These are phyloP conservation scores for Platanus orientalis DNA, from an alignment of 164 flowering plant genomes.

Conservation along the genomic window DNA sequence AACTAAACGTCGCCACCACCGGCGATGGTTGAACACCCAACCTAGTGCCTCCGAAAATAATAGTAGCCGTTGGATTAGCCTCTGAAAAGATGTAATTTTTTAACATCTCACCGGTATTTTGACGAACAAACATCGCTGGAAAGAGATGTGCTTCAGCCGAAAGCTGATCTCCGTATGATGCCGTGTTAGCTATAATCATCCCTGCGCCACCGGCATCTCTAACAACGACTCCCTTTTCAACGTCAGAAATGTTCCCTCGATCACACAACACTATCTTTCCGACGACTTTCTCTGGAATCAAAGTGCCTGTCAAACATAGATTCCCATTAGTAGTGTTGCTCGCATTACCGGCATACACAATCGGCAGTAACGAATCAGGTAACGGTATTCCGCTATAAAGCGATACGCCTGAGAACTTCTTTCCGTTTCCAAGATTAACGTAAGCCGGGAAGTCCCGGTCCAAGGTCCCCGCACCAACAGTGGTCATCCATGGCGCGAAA, in stretches of 20 bases:
- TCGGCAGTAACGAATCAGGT: slow-evolving; percentile 27
- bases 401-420: slow-evolving; percentile 63
- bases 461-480: no score
- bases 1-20: slow-evolving; percentile 69
- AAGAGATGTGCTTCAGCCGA: no score
- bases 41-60: no score
- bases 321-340: slow-evolving; percentile 40
- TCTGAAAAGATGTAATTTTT: slow-evolving; percentile 46
- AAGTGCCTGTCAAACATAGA: slow-evolving; percentile 50
- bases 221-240: slow-evolving; percentile 83
- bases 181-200: slow-evolving; percentile 74
- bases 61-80: slow-evolving; percentile 55
- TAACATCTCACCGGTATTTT: slow-evolving; percentile 42
- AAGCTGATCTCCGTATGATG: no score
- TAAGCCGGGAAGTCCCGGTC: no score
- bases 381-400: slow-evolving; percentile 56
- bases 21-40: slow-evolving; percentile 71
- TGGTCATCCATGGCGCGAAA: no score
- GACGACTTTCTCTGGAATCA: slow-evolving; percentile 48
- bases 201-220: no score
- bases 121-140: slow-evolving; percentile 58
- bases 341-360: slow-evolving; percentile 59
- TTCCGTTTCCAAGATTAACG: no score
- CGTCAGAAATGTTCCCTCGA: slow-evolving; percentile 55
- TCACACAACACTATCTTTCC: slow-evolving; percentile 90